phyloP scores from a whole-genome alignment of 129 eudicot genomes.

The sunflower (Helianthus annuus) region HanXRQr2.0-SUNRISE NC_035441.2:95057775-95058274 shows the following conservation, averaged over 20 bases:
- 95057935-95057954: constrained; percentile 59
- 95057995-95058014: constrained; percentile 65
- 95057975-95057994: constrained; percentile 66
- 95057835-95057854: constrained; percentile 41
- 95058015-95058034: constrained; percentile 26
- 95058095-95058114: too few relatives aligned
- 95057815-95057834: constrained; percentile 20
- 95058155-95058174: too few relatives aligned
- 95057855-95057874: constrained; percentile 38
- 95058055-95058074: constrained; percentile 12
- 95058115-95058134: too few relatives aligned
- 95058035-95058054: constrained; percentile 33
- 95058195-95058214: too few relatives aligned
- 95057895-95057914: constrained; percentile 66
- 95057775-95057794: constrained; percentile 48
- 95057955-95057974: constrained; percentile 50
- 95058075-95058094: too few relatives aligned
- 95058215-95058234: too few relatives aligned
- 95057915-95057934: constrained; percentile 71
- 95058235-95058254: too few relatives aligned
- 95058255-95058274: too few relatives aligned
- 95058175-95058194: too few relatives aligned
- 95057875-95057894: constrained; percentile 62
- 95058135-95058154: too few relatives aligned
- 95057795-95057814: constrained; percentile 43